Evolutionary conservation across 768 basidiomycete species (phyloP), one percentile per base, ranked within the genome.

Genomic region (Piloderma croceum): DNA sequence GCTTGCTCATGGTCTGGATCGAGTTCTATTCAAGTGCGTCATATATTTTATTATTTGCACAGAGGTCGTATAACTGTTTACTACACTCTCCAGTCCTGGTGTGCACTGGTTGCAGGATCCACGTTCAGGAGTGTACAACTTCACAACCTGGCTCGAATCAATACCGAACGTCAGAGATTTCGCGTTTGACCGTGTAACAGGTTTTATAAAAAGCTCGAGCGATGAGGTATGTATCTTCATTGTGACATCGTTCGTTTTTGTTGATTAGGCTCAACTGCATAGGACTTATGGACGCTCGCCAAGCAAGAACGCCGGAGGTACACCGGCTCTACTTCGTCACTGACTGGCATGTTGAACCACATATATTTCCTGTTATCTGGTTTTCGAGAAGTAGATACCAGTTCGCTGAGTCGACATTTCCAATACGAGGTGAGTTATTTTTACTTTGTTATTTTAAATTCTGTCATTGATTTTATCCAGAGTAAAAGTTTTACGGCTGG

Each of bases 31-130:
- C 70, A 88, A 81, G 84, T 87, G 53, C 36, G 77, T 68, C 23
- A 23, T 19, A 9, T 29, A 9, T 29, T 15, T 15, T 9, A 15
- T 9, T 9, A 29, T 9, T 15, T 9, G 15, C 9, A 9, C 15
- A 15, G 27, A 29, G 15, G 27, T 29, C 12, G 18, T 34, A 32
- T 6, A 5, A 39, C 42, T 24, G 31, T 44, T 24, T 11, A 17
- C 25, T 45, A n/a, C n/a, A n/a, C n/a, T 34, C 43, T 43, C 18
- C 44, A 96, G 92, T 49, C 88, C 86, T 4, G 88, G 89, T 7
- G 83, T 93, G 1, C 88, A 91, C 50, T 89, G 89, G 82, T 63
- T 96, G 2, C 79, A 80, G 51, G 91, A 98, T 54, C 87, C 90
- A 1, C 72, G 86, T 13, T 86, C 90, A 1, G 72, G 78, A 5